A percentile compares a stretch with the other conserved stretches of the same genome.
Conservation (phyloP, 2,329 filamentous ascomycete genomes). For the Colletotrichum lentis region DNA sequence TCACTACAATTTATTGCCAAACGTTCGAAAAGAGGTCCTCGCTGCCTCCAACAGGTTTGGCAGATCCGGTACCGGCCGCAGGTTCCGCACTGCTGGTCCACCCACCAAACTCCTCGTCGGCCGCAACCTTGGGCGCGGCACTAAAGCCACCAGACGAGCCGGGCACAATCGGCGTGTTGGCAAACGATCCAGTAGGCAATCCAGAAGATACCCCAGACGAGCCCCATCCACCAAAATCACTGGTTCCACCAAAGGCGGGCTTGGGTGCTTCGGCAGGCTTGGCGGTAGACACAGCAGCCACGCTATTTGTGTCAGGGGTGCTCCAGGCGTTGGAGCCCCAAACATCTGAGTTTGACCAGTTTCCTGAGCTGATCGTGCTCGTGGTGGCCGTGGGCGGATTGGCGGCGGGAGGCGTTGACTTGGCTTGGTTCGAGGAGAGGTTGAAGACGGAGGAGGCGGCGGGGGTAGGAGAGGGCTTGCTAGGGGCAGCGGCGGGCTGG, state of each 20-base stretch:
- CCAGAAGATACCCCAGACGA: constrained; percentile 38
- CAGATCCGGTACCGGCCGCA: constrained; percentile 52
- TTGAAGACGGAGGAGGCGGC: constrained; percentile 79
- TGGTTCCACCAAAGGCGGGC: constrained; percentile 51
- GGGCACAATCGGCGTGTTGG: constrained; percentile 63
- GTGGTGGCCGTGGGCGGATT: constrained; percentile 51
- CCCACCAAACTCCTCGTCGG: constrained; percentile 95
- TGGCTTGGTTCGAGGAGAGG: constrained; percentile 66
- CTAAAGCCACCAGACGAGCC: constrained; percentile 72
- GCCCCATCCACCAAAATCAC: constrained; percentile 69
- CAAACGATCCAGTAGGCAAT: constrained; percentile 8
- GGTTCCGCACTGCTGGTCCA: constrained; percentile 79
- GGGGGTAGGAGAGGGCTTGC: constrained; percentile 51
- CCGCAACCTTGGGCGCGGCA: constrained; percentile 73
- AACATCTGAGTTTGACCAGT: constrained; percentile 68
- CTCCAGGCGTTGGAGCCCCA: constrained; percentile 92
- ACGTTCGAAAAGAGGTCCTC: constrained; percentile 97
- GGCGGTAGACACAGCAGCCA: constrained; percentile 60
- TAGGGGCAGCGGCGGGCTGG: constrained; percentile 49
- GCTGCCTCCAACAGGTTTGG: constrained; percentile 67
- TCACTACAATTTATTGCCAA: constrained; percentile 70
- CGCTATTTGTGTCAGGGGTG: constrained; percentile 65
- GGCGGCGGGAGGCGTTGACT: constrained; percentile 51
- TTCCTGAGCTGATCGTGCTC: constrained; percentile 48
- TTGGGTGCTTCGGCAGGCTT: constrained; percentile 47